These are phyloP conservation scores for Prunus persica DNA, from an alignment of 306 rosid species.

Conservation along the genomic window Prunus_persica_NCBIv2 NC_034009.1:25591501-25592000, in stretches of 20 bases:
- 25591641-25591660: background rate
- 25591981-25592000: conserved; percentile 73
- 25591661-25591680: background rate
- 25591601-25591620: conserved; percentile 15
- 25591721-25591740: conserved; percentile 82
- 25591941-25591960: conserved; percentile 73
- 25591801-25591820: conserved; percentile 57
- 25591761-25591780: conserved; percentile 99
- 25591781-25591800: conserved; percentile 78
- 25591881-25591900: background rate
- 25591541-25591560: conserved; percentile 48
- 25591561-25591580: conserved; percentile 66
- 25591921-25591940: conserved; percentile 92
- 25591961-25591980: conserved; percentile 66
- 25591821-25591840: conserved; percentile 14
- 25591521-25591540: conserved; percentile 70
- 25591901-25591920: background rate
- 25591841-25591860: conserved; percentile 1
- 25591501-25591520: conserved; percentile 94
- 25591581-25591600: conserved; percentile 75
- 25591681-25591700: conserved; percentile 2
- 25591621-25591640: conserved; percentile 13
- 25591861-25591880: background rate
- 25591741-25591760: conserved; percentile 89
- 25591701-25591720: conserved; percentile 92